Percentiles rank a stretch among this genome's conserved stretches.
Conservation (phyloP, 352 stramenopile species). For the Phytophthora cryptogea region DNA sequence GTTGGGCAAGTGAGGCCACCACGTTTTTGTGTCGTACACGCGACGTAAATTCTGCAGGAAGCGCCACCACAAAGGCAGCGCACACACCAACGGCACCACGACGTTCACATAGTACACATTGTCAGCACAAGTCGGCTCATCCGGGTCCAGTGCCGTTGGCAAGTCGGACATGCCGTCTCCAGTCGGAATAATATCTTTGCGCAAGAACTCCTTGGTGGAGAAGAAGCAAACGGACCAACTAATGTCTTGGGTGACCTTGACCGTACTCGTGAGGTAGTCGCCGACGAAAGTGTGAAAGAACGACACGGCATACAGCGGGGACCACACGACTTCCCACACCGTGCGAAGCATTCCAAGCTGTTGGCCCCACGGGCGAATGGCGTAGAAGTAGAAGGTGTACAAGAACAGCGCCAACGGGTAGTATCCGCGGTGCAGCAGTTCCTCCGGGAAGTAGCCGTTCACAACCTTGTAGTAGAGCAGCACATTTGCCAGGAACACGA, state of each 20-base stretch:
- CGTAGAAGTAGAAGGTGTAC: conserved; percentile 94
- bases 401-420: conserved; percentile 93
- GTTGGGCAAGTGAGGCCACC: conserved; percentile 96
- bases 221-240: conserved; percentile 97
- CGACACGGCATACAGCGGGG: conserved; percentile 91
- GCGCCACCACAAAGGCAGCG: conserved; percentile 95
- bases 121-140: conserved; percentile 44
- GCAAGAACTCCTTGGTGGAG: conserved; percentile 92
- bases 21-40: conserved; percentile 94
- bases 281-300: conserved; percentile 95
- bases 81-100: conserved; percentile 94
- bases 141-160: conserved; percentile 11
- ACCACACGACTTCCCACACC: conserved; percentile 89
- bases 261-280: conserved; percentile 85
- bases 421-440: conserved; percentile 84
- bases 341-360: conserved; percentile 88
- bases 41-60: conserved; percentile 97
- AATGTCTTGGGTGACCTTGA: conserved; percentile 87
- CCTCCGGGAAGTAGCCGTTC: conserved; percentile 85
- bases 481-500: conserved; percentile 94
- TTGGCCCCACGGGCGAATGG: conserved; percentile 86
- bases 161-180: conserved; percentile 14
- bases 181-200: conserved; percentile 51
- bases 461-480: conserved; percentile 98
- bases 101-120: conserved; percentile 95